phyloP scores from a whole-genome alignment of 1,139 yeast genomes.

The Geotrichum bryndzae region DNA sequence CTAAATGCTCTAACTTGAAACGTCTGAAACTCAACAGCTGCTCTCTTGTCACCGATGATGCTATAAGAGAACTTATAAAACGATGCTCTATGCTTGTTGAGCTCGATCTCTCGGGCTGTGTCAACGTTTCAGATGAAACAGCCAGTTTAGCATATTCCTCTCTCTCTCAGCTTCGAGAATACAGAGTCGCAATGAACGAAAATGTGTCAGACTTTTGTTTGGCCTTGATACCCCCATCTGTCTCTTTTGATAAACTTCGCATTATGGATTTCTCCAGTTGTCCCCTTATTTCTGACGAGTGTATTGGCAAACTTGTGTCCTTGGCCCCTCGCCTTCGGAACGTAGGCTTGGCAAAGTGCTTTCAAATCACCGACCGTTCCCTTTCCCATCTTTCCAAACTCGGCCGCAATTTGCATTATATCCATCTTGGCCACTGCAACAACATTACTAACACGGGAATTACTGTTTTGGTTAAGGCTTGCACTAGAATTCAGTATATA shows the following conservation, averaged over 20 bases:
- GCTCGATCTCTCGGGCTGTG: constrained; percentile 80
- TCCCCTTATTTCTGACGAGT: constrained; percentile 69
- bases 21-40: constrained; percentile 79
- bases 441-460: constrained; percentile 89
- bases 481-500: constrained; percentile 84
- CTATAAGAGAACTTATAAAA: constrained; percentile 55
- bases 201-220: constrained; percentile 62
- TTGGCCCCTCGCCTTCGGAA: constrained; percentile 83
- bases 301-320: constrained; percentile 64
- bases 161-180: constrained; percentile 70
- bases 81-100: constrained; percentile 80
- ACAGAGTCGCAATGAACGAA: constrained; percentile 69
- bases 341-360: constrained; percentile 83
- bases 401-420: constrained; percentile 78
- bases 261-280: constrained; percentile 84
- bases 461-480: constrained; percentile 62
- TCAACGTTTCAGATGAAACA: constrained; percentile 61
- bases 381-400: constrained; percentile 63
- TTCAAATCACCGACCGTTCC: constrained; percentile 78
- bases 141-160: constrained; percentile 57
- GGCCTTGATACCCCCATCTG: constrained; percentile 23
- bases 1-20: constrained; percentile 67
- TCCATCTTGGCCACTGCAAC: constrained; percentile 92
- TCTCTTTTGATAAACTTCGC: constrained; percentile 51
- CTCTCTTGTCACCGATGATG: constrained; percentile 58